Conservation (phyloP, 2,329 filamentous ascomycete genomes). For the Hypoxylon sp. region DNA sequence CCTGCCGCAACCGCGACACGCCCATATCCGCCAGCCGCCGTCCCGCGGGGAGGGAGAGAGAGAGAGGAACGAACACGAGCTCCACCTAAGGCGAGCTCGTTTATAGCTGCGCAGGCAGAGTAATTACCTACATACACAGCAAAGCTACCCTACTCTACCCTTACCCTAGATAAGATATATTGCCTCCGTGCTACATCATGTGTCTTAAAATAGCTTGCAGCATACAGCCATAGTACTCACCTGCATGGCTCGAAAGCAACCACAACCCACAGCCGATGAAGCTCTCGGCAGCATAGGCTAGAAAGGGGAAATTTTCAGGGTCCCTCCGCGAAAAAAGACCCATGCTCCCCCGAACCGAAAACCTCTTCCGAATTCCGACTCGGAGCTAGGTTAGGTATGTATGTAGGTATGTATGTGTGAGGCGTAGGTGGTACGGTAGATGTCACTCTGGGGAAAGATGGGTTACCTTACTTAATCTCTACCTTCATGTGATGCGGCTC, state of each 20-base stretch:
- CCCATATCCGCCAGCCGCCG: conserved; percentile 36
- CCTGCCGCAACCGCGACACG: conserved; percentile 36
- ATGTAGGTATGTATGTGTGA: neutral
- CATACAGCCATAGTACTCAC: conserved; percentile 32
- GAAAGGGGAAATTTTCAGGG: conserved; percentile 26
- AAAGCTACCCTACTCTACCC: conserved; percentile 21
- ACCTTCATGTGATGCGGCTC: conserved; percentile 35
- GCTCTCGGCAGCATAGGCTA: conserved; percentile 25
- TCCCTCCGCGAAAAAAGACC: conserved; percentile 17
- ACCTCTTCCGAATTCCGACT: conserved; percentile 25
- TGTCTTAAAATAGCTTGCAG: conserved; percentile 39
- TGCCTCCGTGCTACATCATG: conserved; percentile 16
- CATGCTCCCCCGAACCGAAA: conserved; percentile 10
- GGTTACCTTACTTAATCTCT: conserved; percentile 22
- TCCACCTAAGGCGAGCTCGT: conserved; percentile 7
- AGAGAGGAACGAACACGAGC: conserved; percentile 14
- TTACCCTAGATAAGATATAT: conserved; percentile 41
- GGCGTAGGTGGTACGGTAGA: conserved; percentile 4
- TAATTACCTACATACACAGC: neutral
- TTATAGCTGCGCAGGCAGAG: conserved; percentile 1
- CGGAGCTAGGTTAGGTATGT: conserved; percentile 4
- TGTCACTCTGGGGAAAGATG: neutral
- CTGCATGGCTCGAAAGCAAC: conserved; percentile 23
- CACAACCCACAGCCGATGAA: conserved; percentile 34
- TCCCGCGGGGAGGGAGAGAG: conserved; percentile 32